Percentiles rank a stretch among this genome's conserved stretches.
Conservation (phyloP, 2,329 filamentous ascomycete genomes). For the Thielaviopsis ethacetica region DNA sequence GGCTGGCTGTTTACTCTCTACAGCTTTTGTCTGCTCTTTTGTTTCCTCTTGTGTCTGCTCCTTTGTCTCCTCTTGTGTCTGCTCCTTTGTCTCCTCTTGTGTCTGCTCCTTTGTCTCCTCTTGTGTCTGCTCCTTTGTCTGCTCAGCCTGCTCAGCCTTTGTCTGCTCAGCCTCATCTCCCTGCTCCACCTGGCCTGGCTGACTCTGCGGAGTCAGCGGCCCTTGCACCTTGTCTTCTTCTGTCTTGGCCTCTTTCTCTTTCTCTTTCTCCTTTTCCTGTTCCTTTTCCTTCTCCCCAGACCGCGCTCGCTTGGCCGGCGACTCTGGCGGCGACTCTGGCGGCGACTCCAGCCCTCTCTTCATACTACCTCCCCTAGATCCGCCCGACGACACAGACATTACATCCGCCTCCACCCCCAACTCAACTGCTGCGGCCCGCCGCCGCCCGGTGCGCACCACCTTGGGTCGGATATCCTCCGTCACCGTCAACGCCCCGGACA, state of each 20-base stretch:
- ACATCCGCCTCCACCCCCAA: no score
- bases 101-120: no score
- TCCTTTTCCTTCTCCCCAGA: not conserved
- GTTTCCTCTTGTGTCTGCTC: no score
- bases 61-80: no score
- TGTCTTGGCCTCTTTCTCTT: slow-evolving; percentile 8
- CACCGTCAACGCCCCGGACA: slow-evolving; percentile 13
- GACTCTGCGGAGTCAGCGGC: no score
- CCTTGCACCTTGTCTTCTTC: slow-evolving; percentile 3
- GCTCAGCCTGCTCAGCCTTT: not conserved
- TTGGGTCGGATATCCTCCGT: slow-evolving; percentile 38
- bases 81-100: no score
- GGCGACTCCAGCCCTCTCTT: slow-evolving; percentile 1
- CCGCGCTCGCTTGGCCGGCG: not conserved
- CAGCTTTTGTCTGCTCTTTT: no score
- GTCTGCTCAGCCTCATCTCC: not conserved
- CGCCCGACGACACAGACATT: not conserved
- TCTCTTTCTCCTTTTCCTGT: not conserved
- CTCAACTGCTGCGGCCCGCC: not conserved
- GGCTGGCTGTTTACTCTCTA: no score
- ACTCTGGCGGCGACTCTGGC: slow-evolving; percentile 9
- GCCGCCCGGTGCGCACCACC: slow-evolving; percentile 17
- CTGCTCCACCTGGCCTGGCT: not conserved
- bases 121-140: no score
- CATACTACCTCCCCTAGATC: slow-evolving; percentile 7